Evolutionary conservation across 2,329 filamentous ascomycete genomes (phyloP).

Genomic region (Ceratocystis papillata): DNA sequence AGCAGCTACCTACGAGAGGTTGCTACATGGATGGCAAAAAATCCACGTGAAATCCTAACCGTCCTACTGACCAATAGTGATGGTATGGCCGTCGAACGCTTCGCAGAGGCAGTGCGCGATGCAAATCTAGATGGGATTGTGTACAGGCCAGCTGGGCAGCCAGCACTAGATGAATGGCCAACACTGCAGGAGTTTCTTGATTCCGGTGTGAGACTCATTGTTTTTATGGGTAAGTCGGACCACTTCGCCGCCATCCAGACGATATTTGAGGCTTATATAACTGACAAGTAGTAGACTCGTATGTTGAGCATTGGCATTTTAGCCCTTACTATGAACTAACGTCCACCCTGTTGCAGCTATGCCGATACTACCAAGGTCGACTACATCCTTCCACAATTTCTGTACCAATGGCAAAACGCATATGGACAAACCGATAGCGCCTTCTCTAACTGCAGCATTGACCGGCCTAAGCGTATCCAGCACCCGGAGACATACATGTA

Average conservation of each 20-base stretch:
- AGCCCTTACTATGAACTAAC: background rate
- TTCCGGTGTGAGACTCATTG: conserved; percentile 51
- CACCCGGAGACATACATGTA: conserved; percentile 32
- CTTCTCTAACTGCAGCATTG: conserved; percentile 54
- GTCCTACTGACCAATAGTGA: conserved; percentile 54
- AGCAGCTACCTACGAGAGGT: conserved; percentile 45
- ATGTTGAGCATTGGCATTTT: background rate
- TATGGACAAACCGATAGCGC: conserved; percentile 51
- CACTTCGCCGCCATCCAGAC: background rate
- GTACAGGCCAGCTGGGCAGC: conserved; percentile 39
- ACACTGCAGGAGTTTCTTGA: conserved; percentile 57
- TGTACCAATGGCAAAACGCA: conserved; percentile 60
- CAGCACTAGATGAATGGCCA: conserved; percentile 49
- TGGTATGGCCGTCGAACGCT: conserved; percentile 43
- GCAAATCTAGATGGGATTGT: conserved; percentile 47
- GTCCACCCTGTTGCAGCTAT: conserved; percentile 29
- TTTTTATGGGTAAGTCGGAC: conserved; percentile 51
- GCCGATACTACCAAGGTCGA: conserved; percentile 41
- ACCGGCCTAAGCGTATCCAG: conserved; percentile 44
- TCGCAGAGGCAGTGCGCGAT: conserved; percentile 43
- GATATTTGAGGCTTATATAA: background rate
- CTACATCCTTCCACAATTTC: conserved; percentile 55
- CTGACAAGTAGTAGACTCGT: conserved; percentile 15
- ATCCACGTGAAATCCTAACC: conserved; percentile 52
- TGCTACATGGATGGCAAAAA: conserved; percentile 48